These are phyloP conservation scores for Geoglossum glabrum DNA, from an alignment of 495 filamentous ascomycete genomes.

Conservation along the genomic window DNA sequence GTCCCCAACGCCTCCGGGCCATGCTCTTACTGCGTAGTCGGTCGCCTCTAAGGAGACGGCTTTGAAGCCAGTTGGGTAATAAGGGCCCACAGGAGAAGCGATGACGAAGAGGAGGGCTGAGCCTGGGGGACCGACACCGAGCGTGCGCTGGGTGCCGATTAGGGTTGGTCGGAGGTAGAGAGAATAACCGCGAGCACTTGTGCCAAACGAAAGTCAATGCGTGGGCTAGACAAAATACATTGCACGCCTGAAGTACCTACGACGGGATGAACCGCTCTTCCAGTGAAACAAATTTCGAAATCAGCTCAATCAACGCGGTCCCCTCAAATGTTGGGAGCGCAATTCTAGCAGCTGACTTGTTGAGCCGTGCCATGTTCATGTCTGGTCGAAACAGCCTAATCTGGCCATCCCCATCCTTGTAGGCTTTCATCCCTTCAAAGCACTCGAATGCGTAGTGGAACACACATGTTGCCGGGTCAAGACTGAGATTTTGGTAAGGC, in stretches of 20 bases:
- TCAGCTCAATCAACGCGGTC: conserved; percentile 51
- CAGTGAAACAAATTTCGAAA: conserved; percentile 54
- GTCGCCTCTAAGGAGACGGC: conserved; percentile 86
- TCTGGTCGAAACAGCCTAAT: conserved; percentile 85
- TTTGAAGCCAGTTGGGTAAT: conserved; percentile 96
- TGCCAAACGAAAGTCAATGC: background rate
- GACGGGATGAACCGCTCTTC: conserved; percentile 78
- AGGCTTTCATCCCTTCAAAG: conserved; percentile 99
- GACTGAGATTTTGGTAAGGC: conserved; percentile 89
- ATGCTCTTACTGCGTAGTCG: conserved; percentile 84
- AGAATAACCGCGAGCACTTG: conserved; percentile 56
- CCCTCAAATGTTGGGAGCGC: conserved; percentile 69
- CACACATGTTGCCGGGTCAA: conserved; percentile 91
- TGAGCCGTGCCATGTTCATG: conserved; percentile 87
- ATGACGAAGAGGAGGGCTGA: conserved; percentile 85
- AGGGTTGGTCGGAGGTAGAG: conserved; percentile 89
- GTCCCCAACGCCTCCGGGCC: conserved; percentile 91
- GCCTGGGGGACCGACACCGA: conserved; percentile 79
- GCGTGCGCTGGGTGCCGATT: conserved; percentile 86
- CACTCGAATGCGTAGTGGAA: conserved; percentile 96
- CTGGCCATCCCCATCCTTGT: conserved; percentile 54
- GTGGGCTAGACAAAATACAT: background rate
- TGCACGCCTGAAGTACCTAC: conserved; percentile 19
- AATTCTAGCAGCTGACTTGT: conserved; percentile 73
- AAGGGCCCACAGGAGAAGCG: conserved; percentile 89